phyloP scores from a whole-genome alignment of 2,329 filamentous ascomycete species.

The Meredithiella fracta region DNA sequence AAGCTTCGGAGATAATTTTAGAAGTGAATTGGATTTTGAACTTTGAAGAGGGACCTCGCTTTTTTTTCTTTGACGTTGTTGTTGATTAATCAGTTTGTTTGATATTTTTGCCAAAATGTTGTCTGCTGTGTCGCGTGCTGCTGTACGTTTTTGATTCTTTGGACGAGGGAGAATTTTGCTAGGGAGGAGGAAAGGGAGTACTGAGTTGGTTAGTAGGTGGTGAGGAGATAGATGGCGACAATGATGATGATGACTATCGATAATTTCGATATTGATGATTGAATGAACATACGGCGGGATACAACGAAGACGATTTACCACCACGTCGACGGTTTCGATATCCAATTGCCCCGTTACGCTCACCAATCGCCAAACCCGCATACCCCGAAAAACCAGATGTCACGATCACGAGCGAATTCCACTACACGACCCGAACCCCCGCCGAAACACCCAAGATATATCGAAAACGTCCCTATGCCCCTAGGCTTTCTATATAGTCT shows the following conservation, averaged over 20 bases:
- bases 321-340: no score
- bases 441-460: background rate
- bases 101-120: slow-evolving; percentile 8
- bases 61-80: background rate
- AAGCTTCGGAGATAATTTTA: no score
- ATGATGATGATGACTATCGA: background rate
- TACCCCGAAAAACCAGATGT: background rate
- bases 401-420: background rate
- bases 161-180: no score
- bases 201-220: no score
- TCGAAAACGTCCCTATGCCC: no score
- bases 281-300: background rate
- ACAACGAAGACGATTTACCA: no score
- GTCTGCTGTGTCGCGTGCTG: slow-evolving; percentile 12
- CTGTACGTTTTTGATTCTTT: slow-evolving; percentile 10
- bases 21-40: no score
- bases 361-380: no score
- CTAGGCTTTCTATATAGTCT: no score
- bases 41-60: background rate
- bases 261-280: no score
- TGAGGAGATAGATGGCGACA: background rate
- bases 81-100: background rate
- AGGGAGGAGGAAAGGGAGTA: background rate
- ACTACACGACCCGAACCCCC: background rate
- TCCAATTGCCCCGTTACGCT: no score